A percentile compares a stretch with the other conserved stretches of the same genome.
Evolutionary conservation across 495 filamentous ascomycete genomes (phyloP).

Genomic region (Penicillium fimorum): DNA sequence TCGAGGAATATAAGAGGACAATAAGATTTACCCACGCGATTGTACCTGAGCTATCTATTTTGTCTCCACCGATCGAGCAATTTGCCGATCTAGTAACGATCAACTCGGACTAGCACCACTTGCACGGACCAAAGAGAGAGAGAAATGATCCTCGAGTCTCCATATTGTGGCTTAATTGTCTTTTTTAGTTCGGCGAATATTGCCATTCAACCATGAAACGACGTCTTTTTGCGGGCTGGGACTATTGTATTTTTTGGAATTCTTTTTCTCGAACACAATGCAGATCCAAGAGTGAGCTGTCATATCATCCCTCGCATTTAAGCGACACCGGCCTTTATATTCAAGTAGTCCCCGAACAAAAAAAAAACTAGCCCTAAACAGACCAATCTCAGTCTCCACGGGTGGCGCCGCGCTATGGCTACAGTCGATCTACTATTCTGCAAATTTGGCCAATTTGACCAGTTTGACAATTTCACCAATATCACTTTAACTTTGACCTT

Average conservation of each 20-base stretch:
- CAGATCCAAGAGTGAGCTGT: slow-evolving; percentile 11
- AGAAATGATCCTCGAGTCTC: not conserved
- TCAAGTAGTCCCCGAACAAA: not conserved
- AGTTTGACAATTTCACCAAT: not conserved
- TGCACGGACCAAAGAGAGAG: not conserved
- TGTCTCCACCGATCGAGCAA: slow-evolving; percentile 18
- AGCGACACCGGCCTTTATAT: slow-evolving; percentile 2
- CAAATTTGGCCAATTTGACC: not conserved
- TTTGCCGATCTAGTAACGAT: slow-evolving; percentile 20
- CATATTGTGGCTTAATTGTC: slow-evolving; percentile 11
- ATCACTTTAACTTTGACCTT: not conserved
- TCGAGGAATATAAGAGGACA: not conserved
- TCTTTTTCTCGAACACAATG: not conserved
- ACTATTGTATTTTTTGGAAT: not conserved
- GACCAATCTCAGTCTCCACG: not conserved
- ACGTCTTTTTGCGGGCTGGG: not conserved
- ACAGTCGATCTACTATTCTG: slow-evolving; percentile 7
- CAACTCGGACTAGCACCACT: slow-evolving; percentile 8
- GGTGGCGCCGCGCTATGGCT: slow-evolving; percentile 6
- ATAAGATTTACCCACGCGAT: not conserved
- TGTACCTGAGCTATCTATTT: slow-evolving; percentile 11
- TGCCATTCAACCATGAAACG: slow-evolving; percentile 14
- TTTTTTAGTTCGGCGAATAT: slow-evolving; percentile 3
- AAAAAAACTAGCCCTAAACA: not conserved
- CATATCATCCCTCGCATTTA: not conserved